Base-by-base conservation (phyloP, 306 rosid species). In the Prosopis cineraria region DNA sequence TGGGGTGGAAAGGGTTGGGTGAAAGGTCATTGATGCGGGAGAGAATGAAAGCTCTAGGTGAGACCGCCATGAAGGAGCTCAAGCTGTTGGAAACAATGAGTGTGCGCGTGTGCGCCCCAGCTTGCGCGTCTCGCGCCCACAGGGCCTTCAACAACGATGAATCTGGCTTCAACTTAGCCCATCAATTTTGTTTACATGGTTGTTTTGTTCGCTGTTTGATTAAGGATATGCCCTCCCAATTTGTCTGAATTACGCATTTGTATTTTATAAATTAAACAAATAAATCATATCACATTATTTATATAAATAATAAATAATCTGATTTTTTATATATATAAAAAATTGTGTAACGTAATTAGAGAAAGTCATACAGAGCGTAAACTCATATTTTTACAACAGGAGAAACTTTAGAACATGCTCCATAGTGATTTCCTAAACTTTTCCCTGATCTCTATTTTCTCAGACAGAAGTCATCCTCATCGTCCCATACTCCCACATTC, bases 41-140 rank as follows among this genome's bases (percentile, higher is more conserved):
- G 68, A 90, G 85, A 70, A 82, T 59, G 87, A 87, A 84, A 19
- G 91, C 86, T 64, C 90, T 90, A 20, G 91, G 82, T 62, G 90
- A 77, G 80, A 88, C 84, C 59, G 96, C 92, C 98, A 93, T 90
- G 48, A 65, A 50, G 37, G n/a, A 44, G 73, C 73, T 75, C 22
- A 34, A 65, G 47, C 70, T 39, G 44, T 20, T 11, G 62, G 52
- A 16, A 66, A 44, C 13, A 14, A 33, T 6, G 5, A n/a, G 17
- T 5, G 66, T 0, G 24, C 8, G 36, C 16, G 37, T 0, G 3
- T 0, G 65, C 31, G 76, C 37, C 60, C 55, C 0, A 16, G 30
- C 24, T 22, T 67, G n/a, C 39, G 29, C 20, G 60, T 30, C 19
- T n/a, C 2, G 48, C 56, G 70, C 25, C 70, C 37, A 12, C 45